Conservation (phyloP, 2,329 filamentous ascomycete genomes). For the Plenodomus biglobosus region DNA sequence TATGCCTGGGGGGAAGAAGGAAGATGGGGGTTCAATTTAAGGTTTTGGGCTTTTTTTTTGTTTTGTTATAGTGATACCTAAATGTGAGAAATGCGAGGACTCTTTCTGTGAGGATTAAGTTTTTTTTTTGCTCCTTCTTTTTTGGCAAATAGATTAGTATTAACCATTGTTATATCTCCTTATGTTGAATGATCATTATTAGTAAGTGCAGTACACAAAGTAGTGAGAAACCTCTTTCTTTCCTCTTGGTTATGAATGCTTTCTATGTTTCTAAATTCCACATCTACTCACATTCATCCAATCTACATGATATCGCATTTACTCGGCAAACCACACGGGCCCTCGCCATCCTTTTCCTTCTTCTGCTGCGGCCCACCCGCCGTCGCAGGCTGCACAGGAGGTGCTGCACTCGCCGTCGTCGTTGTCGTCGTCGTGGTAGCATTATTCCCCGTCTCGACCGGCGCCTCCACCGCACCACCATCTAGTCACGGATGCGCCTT, state of each 20-base stretch:
- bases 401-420: conserved; percentile 11
- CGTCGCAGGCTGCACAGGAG: conserved; percentile 17
- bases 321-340: conserved; percentile 74
- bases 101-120: no score
- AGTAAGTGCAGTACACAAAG: no score
- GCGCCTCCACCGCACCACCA: conserved; percentile 47
- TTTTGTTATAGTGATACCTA: neutral
- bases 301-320: conserved; percentile 69
- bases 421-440: conserved; percentile 18
- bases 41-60: no score
- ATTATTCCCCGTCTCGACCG: conserved; percentile 6
- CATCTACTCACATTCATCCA: conserved; percentile 1
- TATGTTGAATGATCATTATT: neutral
- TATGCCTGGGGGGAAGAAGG: conserved; percentile 15
- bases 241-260: no score
- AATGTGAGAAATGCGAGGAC: neutral
- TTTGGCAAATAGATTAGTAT: no score
- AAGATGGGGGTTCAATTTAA: neutral
- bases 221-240: no score
- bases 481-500: conserved; percentile 80
- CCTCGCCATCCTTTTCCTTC: conserved; percentile 56
- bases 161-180: no score
- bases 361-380: conserved; percentile 27
- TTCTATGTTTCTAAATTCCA: no score
- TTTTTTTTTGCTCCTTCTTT: no score